These are phyloP conservation scores for Comarum palustre DNA, from an alignment of 306 rosid species.

Conservation along the genomic window DNA sequence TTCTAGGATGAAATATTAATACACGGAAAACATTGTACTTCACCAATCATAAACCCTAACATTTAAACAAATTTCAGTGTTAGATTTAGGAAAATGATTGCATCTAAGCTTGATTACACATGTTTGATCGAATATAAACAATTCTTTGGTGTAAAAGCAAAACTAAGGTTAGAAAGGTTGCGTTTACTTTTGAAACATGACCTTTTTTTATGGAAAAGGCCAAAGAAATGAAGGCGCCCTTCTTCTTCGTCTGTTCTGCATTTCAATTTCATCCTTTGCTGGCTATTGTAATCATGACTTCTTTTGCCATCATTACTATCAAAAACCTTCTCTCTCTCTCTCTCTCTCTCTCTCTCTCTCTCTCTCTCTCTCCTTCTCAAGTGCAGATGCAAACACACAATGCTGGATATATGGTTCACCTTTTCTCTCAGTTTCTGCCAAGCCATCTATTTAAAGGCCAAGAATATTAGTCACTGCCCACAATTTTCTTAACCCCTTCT, in stretches of 20 bases:
- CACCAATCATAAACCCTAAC: no score
- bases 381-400: conserved; percentile 7
- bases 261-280: conserved; percentile 40
- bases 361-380: conserved; percentile 3
- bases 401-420: conserved; percentile 6
- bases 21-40: no score
- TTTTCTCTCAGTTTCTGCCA: background rate
- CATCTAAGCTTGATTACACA: conserved; percentile 24
- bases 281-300: conserved; percentile 70
- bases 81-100: conserved; percentile 30
- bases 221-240: conserved; percentile 20
- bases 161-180: conserved; percentile 15
- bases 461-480: conserved; percentile 10
- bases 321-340: conserved; percentile 32
- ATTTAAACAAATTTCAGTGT: no score
- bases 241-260: conserved; percentile 50
- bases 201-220: conserved; percentile 18
- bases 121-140: no score
- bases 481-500: background rate
- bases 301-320: conserved; percentile 65
- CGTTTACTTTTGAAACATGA: conserved; percentile 35
- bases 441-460: conserved; percentile 18
- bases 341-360: conserved; percentile 18
- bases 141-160: conserved; percentile 13
- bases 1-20: no score